These are phyloP conservation scores for Trichoderma sp. DNA, from an alignment of 2,329 filamentous ascomycete genomes.

Conservation along the genomic window DNA sequence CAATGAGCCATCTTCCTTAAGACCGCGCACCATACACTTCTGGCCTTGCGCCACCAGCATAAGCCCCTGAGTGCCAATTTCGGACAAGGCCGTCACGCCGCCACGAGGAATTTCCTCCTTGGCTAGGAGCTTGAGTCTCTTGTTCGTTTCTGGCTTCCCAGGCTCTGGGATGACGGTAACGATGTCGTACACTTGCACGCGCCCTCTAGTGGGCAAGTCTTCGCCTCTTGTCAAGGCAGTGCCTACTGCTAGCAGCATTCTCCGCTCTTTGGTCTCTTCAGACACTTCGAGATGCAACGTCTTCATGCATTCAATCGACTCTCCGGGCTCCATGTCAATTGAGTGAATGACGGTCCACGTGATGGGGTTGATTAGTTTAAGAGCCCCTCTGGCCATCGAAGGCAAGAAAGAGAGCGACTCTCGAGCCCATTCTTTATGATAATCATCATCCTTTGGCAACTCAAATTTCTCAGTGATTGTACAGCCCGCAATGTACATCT, in stretches of 20 bases:
- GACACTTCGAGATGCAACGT: conserved; percentile 85
- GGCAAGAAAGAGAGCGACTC: conserved; percentile 67
- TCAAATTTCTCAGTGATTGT: conserved; percentile 69
- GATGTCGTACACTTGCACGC: conserved; percentile 87
- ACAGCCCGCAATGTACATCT: conserved; percentile 75
- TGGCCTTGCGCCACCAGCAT: conserved; percentile 90
- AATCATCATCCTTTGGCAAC: conserved; percentile 81
- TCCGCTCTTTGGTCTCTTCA: conserved; percentile 83
- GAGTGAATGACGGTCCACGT: conserved; percentile 79
- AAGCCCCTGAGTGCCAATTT: conserved; percentile 82
- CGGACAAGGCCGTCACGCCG: conserved; percentile 81
- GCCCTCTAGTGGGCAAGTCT: conserved; percentile 80
- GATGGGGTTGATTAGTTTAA: conserved; percentile 76
- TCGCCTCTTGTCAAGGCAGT: conserved; percentile 86
- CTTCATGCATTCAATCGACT: conserved; percentile 78
- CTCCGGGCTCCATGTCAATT: conserved; percentile 68
- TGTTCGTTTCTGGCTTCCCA: conserved; percentile 78
- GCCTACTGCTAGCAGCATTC: conserved; percentile 78
- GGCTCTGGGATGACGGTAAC: conserved; percentile 90
- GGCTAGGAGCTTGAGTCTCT: conserved; percentile 78
- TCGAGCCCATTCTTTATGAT: conserved; percentile 75
- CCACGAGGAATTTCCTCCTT: conserved; percentile 90
- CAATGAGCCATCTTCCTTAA: conserved; percentile 92
- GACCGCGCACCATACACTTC: conserved; percentile 92
- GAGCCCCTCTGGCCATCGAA: conserved; percentile 64